Percentiles rank a stretch among this genome's conserved stretches.
phyloP scores from a whole-genome alignment of 768 basidiomycete species.

The Mycena alexandri region DNA sequence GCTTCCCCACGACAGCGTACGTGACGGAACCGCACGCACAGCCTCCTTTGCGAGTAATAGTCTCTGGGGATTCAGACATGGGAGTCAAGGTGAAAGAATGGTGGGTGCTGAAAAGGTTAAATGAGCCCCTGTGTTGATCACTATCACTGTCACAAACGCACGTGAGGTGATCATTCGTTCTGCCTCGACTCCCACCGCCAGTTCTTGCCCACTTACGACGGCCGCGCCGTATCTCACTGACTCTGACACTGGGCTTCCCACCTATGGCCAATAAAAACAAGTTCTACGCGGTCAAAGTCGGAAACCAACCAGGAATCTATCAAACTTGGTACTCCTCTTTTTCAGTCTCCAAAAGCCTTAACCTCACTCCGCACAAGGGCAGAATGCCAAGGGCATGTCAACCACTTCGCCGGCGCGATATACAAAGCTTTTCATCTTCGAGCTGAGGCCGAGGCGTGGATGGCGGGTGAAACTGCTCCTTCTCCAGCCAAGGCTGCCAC shows the following conservation, averaged over 20 bases:
- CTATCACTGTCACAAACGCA: background rate
- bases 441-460: constrained; percentile 71
- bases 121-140: background rate
- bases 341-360: background rate
- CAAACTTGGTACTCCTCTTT: constrained; percentile 50
- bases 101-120: background rate
- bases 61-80: constrained; percentile 14
- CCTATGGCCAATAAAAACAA: background rate
- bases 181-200: constrained; percentile 1
- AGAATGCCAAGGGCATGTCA: constrained; percentile 78
- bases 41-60: constrained; percentile 26
- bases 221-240: background rate
- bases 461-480: constrained; percentile 40
- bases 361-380: constrained; percentile 58
- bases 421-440: constrained; percentile 76
- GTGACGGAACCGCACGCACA: constrained; percentile 33
- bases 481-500: constrained; percentile 11
- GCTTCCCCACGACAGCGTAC: constrained; percentile 28
- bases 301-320: constrained; percentile 56
- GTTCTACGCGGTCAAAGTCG: constrained; percentile 41
- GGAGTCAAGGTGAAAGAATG: no score
- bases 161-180: constrained; percentile 5
- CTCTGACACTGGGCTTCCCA: background rate
- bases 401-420: constrained; percentile 69
- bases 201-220: background rate